Conservation (phyloP, 2,329 filamentous ascomycete genomes). For the Colletotrichum lini region DNA sequence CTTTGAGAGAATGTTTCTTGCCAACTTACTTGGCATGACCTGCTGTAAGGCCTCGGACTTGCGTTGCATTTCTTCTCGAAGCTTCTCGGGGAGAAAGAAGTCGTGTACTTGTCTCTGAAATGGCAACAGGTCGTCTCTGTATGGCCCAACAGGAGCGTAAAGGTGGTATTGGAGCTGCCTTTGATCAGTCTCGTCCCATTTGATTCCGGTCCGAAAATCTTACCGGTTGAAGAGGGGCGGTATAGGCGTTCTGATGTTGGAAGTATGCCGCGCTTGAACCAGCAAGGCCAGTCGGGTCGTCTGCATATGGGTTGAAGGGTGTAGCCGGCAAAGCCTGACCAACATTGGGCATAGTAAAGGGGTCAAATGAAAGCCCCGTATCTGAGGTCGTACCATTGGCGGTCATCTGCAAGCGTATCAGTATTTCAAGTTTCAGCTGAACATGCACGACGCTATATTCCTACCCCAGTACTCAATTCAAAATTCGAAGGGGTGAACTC, state of each 20-base stretch:
- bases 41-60: slow-evolving; percentile 89
- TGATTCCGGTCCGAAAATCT: slow-evolving; percentile 44
- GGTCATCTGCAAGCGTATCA: slow-evolving; percentile 49
- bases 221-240: slow-evolving; percentile 72
- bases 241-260: slow-evolving; percentile 67
- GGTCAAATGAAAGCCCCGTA: slow-evolving; percentile 69
- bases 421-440: not conserved
- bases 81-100: slow-evolving; percentile 89
- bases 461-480: slow-evolving; percentile 65
- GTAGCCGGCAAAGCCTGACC: slow-evolving; percentile 65
- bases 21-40: slow-evolving; percentile 79
- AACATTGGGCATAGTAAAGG: slow-evolving; percentile 73
- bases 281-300: slow-evolving; percentile 74
- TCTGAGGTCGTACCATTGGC: slow-evolving; percentile 67
- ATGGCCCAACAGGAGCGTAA: slow-evolving; percentile 89
- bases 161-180: slow-evolving; percentile 88
- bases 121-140: slow-evolving; percentile 83
- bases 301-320: slow-evolving; percentile 82
- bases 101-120: slow-evolving; percentile 92
- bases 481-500: slow-evolving; percentile 73
- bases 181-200: slow-evolving; percentile 42
- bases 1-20: not conserved
- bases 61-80: slow-evolving; percentile 90
- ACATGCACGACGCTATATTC: slow-evolving; percentile 53
- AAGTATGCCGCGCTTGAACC: slow-evolving; percentile 76